Evolutionary conservation across 2,329 filamentous ascomycete species (phyloP).

Genomic region (Sarocladiaceae sp.): DNA sequence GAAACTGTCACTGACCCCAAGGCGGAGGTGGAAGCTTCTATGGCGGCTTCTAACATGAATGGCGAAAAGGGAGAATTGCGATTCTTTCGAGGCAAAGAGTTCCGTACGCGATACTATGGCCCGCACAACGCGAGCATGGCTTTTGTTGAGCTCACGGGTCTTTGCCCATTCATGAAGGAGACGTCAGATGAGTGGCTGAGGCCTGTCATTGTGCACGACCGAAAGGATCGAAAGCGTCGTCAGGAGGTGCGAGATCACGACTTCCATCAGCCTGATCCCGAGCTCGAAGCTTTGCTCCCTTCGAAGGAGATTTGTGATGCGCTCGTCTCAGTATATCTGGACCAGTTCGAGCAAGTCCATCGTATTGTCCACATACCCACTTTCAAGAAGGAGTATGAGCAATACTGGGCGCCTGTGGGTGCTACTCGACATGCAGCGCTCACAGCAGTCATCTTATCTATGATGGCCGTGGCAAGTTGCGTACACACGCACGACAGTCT

Average conservation of each 20-base stretch:
- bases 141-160: conserved; percentile 53
- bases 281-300: conserved; percentile 47
- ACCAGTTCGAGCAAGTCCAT: conserved; percentile 52
- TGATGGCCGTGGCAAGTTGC: conserved; percentile 56
- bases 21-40: conserved; percentile 34
- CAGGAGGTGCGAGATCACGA: conserved; percentile 47
- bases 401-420: conserved; percentile 47
- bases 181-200: conserved; percentile 58
- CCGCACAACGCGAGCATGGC: conserved; percentile 59
- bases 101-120: conserved; percentile 56
- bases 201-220: conserved; percentile 50
- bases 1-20: conserved; percentile 24
- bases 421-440: conserved; percentile 46
- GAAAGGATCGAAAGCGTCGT: conserved; percentile 52
- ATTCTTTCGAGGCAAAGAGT: conserved; percentile 55
- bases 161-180: conserved; percentile 59
- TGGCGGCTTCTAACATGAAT: conserved; percentile 32
- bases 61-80: conserved; percentile 50
- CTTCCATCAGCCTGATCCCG: conserved; percentile 42
- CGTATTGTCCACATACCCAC: conserved; percentile 57
- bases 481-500: conserved; percentile 47
- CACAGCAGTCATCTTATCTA: conserved; percentile 54
- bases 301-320: conserved; percentile 43
- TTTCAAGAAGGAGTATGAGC: conserved; percentile 51
- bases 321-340: conserved; percentile 45